Evolutionary conservation across 2,329 filamentous ascomycete species (phyloP), one percentile per base, ranked within the genome.

Genomic region (Phoma herbarum): DNA sequence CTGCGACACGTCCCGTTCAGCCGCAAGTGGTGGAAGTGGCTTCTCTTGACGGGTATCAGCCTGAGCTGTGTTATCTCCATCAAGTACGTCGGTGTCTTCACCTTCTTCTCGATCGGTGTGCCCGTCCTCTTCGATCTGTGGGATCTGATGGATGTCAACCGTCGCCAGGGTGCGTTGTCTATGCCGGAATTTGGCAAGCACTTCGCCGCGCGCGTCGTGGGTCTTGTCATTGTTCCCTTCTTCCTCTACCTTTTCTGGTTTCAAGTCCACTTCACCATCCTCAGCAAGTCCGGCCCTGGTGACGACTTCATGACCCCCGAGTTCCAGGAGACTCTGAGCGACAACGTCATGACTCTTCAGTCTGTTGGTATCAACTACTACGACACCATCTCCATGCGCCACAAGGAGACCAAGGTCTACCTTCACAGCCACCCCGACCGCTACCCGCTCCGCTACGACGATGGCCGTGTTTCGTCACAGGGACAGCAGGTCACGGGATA

Each of bases 211-310:
- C 91, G 95, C 51, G 86, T 89, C n/a, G 82, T 96, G 64, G 93
- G 91, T 14, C 83, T 99, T 55, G 92, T 98, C 69, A 77, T 97
- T 66, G 86, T 98, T 67, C 95, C 95, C 14, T 97, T 99, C 84
- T 84, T 98, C 73, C 96, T 99, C 80, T 99, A 99, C 79, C 86
- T 99, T 45, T 98, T 99, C 85, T 99, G 95, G 95, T 99, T 99
- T 88, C 95, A 99, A 84, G 93, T 99, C 28, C 95, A 99, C 81
- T 99, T 99, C 78, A 85, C 92, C 43, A 92, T 99, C 70, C 85
- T 99, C 62, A 90, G 82, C 66, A 86, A 89, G 60, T 98, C 95
- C 51, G 95, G 95, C 33, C 94, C 95, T 43, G 95, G 95, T 52
- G 95, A 99, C 75, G 94, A 98, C 73, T 99, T 99, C 81, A 99